Evolutionary conservation across 805 yeast genomes (phyloP).

Genomic region (Kodamaea kakaduensis): DNA sequence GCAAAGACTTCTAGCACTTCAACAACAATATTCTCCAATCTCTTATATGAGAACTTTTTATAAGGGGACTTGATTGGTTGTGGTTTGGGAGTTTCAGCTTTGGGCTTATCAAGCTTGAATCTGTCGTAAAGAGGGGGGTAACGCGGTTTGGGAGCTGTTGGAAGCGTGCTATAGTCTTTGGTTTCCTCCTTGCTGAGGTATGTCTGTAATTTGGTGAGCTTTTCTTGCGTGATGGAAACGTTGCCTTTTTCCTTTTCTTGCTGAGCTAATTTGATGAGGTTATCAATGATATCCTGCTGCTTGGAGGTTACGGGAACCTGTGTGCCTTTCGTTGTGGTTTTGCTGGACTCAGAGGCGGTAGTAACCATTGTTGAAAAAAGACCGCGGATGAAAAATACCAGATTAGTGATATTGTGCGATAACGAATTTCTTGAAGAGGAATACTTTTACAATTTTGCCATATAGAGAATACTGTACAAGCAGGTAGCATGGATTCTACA

Average conservation of each 20-base stretch:
- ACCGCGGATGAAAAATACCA: too few relatives aligned
- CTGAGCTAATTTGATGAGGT: constrained; percentile 29
- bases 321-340: neutral
- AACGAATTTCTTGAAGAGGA: too few relatives aligned
- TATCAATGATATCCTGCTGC: constrained; percentile 25
- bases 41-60: constrained; percentile 25
- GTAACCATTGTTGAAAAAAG: constrained; percentile 1
- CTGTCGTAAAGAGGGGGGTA: constrained; percentile 34
- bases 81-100: constrained; percentile 2
- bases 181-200: constrained; percentile 17
- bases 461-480: too few relatives aligned
- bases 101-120: constrained; percentile 21
- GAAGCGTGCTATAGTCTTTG: constrained; percentile 12
- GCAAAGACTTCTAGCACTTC: constrained; percentile 34
- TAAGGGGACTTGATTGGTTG: constrained; percentile 8
- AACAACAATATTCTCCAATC: constrained; percentile 27
- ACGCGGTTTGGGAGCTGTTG: constrained; percentile 26
- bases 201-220: constrained; percentile 27
- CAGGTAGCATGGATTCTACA: too few relatives aligned
- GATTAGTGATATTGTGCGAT: too few relatives aligned
- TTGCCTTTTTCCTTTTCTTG: constrained; percentile 38
- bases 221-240: constrained; percentile 33
- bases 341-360: neutral
- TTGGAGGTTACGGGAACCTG: constrained; percentile 3
- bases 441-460: too few relatives aligned